These are phyloP conservation scores for Saprolegnia parasitica DNA, from an alignment of 352 stramenopile species.

Conservation along the genomic window DNA sequence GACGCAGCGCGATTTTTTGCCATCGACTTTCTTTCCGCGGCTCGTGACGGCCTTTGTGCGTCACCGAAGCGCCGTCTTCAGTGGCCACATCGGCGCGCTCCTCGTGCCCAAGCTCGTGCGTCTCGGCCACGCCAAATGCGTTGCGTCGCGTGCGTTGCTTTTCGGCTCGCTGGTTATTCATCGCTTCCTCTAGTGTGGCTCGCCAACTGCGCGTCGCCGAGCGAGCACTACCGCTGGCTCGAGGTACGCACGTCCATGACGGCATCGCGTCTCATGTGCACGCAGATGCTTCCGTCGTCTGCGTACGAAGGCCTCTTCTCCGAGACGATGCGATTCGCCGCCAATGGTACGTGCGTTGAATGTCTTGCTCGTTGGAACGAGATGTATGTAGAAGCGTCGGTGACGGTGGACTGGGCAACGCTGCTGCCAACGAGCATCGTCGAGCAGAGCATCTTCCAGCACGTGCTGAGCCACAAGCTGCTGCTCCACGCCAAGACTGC, in stretches of 20 bases:
- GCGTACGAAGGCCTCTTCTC: not conserved
- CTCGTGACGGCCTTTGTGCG: slow-evolving; percentile 10
- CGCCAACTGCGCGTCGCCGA: not conserved
- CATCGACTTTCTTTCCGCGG: slow-evolving; percentile 5
- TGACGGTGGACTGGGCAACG: not conserved
- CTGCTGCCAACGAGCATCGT: not conserved
- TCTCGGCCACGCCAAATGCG: not conserved
- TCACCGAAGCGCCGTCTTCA: not conserved
- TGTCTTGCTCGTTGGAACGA: not conserved
- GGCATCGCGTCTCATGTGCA: not conserved
- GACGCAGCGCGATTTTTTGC: slow-evolving; percentile 2
- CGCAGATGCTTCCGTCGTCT: not conserved
- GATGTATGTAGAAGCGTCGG: not conserved
- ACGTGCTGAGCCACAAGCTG: slow-evolving; percentile 15
- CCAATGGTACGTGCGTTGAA: not conserved
- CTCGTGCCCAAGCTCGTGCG: slow-evolving; percentile 3
- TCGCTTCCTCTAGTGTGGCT: not conserved
- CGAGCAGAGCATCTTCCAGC: slow-evolving; percentile 5
- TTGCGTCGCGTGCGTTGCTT: not conserved
- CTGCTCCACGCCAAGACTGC: slow-evolving; percentile 8
- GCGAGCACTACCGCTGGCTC: not conserved
- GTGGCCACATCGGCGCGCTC: not conserved
- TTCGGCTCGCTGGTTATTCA: not conserved
- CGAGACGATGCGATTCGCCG: not conserved
- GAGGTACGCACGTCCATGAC: not conserved